Conservation (phyloP, 495 filamentous ascomycete genomes). For the Penicillium bialowiezense region DNA sequence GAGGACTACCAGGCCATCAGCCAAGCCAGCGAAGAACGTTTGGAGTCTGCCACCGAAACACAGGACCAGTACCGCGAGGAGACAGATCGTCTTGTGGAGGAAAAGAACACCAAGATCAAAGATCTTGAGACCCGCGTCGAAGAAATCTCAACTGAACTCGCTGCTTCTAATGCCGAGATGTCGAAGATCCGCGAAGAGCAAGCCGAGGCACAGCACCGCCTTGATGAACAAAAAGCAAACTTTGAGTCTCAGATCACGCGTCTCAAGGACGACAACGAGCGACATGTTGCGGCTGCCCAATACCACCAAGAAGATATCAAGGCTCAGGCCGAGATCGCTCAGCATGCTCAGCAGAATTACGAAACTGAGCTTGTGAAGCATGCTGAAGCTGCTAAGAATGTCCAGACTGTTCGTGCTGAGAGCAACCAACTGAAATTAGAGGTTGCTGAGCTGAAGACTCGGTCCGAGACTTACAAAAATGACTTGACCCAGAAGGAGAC, state of each 20-base stretch:
- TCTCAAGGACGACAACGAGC: slow-evolving; percentile 80
- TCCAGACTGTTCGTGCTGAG: slow-evolving; percentile 75
- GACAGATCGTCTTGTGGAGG: slow-evolving; percentile 66
- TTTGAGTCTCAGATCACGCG: slow-evolving; percentile 74
- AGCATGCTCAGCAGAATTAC: slow-evolving; percentile 91
- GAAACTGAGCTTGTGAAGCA: slow-evolving; percentile 92
- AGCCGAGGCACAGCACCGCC: slow-evolving; percentile 64
- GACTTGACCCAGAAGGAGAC: slow-evolving; percentile 76
- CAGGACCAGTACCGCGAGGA: slow-evolving; percentile 85
- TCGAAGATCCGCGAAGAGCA: slow-evolving; percentile 73
- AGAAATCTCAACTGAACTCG: slow-evolving; percentile 77
- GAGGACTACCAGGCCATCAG: slow-evolving; percentile 90
- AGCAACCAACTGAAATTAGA: slow-evolving; percentile 78
- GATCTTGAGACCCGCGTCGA: slow-evolving; percentile 79
- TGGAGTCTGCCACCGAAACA: slow-evolving; percentile 72
- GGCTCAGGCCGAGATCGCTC: slow-evolving; percentile 87
- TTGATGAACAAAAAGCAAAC: slow-evolving; percentile 74
- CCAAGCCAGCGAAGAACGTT: slow-evolving; percentile 81
- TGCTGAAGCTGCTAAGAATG: slow-evolving; percentile 79
- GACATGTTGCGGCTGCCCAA: slow-evolving; percentile 68
- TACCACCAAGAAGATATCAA: slow-evolving; percentile 88
- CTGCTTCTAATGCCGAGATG: slow-evolving; percentile 74
- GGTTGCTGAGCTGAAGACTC: slow-evolving; percentile 63
- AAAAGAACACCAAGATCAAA: slow-evolving; percentile 72
- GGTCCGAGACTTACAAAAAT: slow-evolving; percentile 77